Percentiles rank a stretch among this genome's conserved stretches.
Evolutionary conservation across 208 protist genomes (phyloP).

Genomic region (Porcisia hertigi): DNA sequence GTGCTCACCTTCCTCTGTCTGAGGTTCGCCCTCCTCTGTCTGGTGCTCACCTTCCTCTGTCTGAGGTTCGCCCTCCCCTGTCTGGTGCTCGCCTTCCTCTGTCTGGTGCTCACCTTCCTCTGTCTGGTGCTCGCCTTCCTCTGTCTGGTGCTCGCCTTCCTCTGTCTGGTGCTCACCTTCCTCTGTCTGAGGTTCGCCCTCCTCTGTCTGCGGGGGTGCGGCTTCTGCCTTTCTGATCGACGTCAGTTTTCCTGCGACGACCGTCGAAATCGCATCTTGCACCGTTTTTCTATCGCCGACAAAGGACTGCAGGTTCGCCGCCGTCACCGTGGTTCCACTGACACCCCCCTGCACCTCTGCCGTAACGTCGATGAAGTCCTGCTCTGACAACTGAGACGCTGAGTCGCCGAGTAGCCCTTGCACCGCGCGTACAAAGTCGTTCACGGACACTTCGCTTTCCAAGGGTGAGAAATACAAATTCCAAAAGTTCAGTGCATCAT

Average conservation of each 20-base stretch:
- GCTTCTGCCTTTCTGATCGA: not conserved
- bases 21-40: not conserved
- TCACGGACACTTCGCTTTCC: constrained; percentile 67
- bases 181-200: not conserved
- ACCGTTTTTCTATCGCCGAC: constrained; percentile 49
- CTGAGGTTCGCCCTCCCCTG: constrained; percentile 3
- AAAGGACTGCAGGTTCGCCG: constrained; percentile 64
- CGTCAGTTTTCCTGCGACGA: constrained; percentile 12
- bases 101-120: not conserved
- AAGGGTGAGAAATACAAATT: constrained; percentile 53
- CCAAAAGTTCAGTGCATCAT: constrained; percentile 74
- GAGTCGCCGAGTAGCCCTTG: constrained; percentile 14
- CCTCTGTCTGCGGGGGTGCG: constrained; percentile 3
- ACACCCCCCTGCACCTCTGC: constrained; percentile 35
- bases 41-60: not conserved
- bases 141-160: not conserved
- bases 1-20: not conserved
- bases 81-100: not conserved
- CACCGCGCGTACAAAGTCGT: constrained; percentile 51
- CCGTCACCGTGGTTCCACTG: constrained; percentile 39
- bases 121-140: not conserved
- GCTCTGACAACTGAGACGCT: constrained; percentile 12
- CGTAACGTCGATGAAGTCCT: constrained; percentile 35
- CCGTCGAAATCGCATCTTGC: constrained; percentile 21
- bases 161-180: not conserved